These are phyloP conservation scores for Austroboletus festivus DNA, from an alignment of 768 basidiomycete species.

Conservation along the genomic window DNA sequence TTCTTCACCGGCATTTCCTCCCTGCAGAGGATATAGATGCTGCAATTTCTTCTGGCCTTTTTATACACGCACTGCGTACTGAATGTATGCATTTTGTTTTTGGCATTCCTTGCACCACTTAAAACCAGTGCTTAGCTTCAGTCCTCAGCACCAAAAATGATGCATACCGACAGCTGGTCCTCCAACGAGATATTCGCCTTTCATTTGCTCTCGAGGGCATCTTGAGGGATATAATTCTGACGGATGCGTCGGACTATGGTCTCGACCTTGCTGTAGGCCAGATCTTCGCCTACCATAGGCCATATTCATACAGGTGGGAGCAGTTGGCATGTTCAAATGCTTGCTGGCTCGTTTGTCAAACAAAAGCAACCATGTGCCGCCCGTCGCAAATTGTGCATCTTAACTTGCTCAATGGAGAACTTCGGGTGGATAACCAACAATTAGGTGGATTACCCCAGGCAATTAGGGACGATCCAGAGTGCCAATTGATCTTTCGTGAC, in stretches of 20 bases:
- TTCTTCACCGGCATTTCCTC: slow-evolving; percentile 1
- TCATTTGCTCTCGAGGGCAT: slow-evolving; percentile 16
- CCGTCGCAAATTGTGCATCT: not conserved
- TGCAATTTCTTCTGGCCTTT: slow-evolving; percentile 22
- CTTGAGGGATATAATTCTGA: not conserved
- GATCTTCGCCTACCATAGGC: slow-evolving; percentile 8
- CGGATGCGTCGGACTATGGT: not conserved
- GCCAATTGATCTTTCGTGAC: not conserved
- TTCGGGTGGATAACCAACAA: slow-evolving; percentile 17
- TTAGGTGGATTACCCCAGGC: slow-evolving; percentile 5
- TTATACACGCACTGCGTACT: slow-evolving; percentile 15
- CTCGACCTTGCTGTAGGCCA: slow-evolving; percentile 12
- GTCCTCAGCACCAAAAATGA: not conserved
- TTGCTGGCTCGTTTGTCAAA: slow-evolving; percentile 15
- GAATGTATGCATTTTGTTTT: not conserved
- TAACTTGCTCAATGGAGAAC: slow-evolving; percentile 15
- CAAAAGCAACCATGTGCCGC: not conserved
- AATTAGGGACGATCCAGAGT: not conserved
- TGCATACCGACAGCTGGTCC: not conserved
- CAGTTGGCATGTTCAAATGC: not conserved
- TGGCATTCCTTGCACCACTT: not conserved
- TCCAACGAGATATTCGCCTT: slow-evolving; percentile 23
- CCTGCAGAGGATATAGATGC: slow-evolving; percentile 13
- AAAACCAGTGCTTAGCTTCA: no score
- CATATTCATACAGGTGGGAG: slow-evolving; percentile 8